phyloP scores from a whole-genome alignment of 2,329 filamentous ascomycete species.

The Dactylellina leptospora region DNA sequence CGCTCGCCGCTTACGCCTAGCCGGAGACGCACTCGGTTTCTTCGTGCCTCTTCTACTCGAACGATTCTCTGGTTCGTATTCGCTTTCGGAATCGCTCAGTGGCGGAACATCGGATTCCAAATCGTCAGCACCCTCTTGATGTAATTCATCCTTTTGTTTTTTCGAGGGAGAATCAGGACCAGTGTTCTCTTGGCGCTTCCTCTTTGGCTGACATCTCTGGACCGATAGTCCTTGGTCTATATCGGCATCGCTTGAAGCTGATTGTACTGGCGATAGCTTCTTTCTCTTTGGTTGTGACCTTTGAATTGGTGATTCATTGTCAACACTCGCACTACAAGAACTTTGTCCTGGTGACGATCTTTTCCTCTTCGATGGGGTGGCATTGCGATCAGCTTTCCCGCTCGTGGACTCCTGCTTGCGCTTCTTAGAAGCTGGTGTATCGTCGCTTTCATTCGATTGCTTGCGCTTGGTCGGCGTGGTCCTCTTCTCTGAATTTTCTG shows the following conservation, averaged over 20 bases:
- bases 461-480: not conserved
- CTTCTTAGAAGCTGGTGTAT: slow-evolving; percentile 8
- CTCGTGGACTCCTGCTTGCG: slow-evolving; percentile 3
- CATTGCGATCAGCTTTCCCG: not conserved
- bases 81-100: slow-evolving; percentile 1
- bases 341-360: not conserved
- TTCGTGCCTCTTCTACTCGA: not conserved
- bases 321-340: not conserved
- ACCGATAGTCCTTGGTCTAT: too few relatives aligned
- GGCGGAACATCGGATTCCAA: not conserved
- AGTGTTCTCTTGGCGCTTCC: not conserved
- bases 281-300: too few relatives aligned
- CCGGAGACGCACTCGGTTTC: too few relatives aligned
- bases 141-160: slow-evolving; percentile 27
- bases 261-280: too few relatives aligned
- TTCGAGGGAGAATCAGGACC: not conserved
- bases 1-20: too few relatives aligned
- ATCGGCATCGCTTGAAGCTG: too few relatives aligned
- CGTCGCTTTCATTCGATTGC: not conserved
- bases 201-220: not conserved
- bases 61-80: not conserved
- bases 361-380: not conserved
- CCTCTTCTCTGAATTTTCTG: not conserved
- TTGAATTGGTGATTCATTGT: not conserved
- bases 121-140: not conserved